Evolutionary conservation across 2,329 filamentous ascomycete genomes (phyloP).

Genomic region (Botrytis paeoniae): DNA sequence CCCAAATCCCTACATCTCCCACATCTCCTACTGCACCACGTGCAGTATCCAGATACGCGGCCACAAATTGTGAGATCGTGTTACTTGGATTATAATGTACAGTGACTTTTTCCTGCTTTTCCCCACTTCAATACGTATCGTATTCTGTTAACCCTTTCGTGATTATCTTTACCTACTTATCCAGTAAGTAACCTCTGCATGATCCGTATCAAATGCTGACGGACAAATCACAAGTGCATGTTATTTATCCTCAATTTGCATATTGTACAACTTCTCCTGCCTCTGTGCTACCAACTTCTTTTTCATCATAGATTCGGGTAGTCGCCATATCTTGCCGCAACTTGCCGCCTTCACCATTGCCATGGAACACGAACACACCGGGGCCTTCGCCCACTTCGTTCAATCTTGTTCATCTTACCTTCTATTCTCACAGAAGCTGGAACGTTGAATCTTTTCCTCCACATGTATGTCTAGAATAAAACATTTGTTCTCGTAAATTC

Average conservation of each 20-base stretch:
- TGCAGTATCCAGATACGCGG: slow-evolving; percentile 22
- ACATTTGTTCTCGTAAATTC: background rate
- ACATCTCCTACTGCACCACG: slow-evolving; percentile 14
- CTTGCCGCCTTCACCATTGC: slow-evolving; percentile 7
- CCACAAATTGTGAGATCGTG: slow-evolving; percentile 15
- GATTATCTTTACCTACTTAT: background rate
- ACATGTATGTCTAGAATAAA: background rate
- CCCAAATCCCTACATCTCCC: background rate
- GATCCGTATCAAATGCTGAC: slow-evolving; percentile 1
- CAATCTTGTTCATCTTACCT: background rate
- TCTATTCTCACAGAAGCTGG: background rate
- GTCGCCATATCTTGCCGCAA: slow-evolving; percentile 15
- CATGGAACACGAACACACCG: slow-evolving; percentile 9
- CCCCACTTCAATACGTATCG: slow-evolving; percentile 3
- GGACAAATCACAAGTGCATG: slow-evolving; percentile 1
- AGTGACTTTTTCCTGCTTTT: background rate
- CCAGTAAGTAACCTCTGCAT: background rate
- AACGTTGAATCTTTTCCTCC: background rate
- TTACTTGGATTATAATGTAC: background rate
- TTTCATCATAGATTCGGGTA: slow-evolving; percentile 15
- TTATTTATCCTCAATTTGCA: slow-evolving; percentile 9
- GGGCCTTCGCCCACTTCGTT: slow-evolving; percentile 3
- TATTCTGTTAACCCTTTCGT: background rate
- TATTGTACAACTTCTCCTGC: slow-evolving; percentile 7
- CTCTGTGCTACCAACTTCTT: slow-evolving; percentile 2